Evolutionary conservation across 352 stramenopile species (phyloP).

Genomic region (Globisporangium viniferum): DNA sequence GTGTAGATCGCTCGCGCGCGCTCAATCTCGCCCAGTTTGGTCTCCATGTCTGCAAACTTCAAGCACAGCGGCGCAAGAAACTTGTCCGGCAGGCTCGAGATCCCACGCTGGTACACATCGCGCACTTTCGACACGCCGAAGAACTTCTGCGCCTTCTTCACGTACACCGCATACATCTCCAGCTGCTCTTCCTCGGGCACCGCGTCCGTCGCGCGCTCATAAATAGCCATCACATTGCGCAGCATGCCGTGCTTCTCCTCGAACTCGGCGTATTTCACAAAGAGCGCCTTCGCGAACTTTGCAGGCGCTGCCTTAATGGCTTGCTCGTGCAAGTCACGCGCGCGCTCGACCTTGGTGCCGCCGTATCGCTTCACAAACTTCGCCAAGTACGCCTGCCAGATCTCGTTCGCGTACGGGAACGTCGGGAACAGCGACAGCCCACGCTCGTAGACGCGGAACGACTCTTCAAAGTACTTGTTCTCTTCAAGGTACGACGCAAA

Average conservation of each 20-base stretch:
- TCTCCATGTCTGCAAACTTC: constrained; percentile 96
- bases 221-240: constrained; percentile 95
- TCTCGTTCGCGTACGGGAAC: constrained; percentile 94
- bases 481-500: constrained; percentile 96
- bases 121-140: constrained; percentile 95
- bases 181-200: constrained; percentile 89
- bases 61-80: constrained; percentile 92
- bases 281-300: constrained; percentile 87
- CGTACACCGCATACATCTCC: constrained; percentile 93
- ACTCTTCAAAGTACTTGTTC: constrained; percentile 97
- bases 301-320: constrained; percentile 76
- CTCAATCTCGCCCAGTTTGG: constrained; percentile 95
- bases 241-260: constrained; percentile 97
- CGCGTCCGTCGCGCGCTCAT: constrained; percentile 90
- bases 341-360: constrained; percentile 96
- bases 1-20: constrained; percentile 93
- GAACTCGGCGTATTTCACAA: constrained; percentile 90
- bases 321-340: constrained; percentile 96
- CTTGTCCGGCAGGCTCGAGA: constrained; percentile 92
- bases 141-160: constrained; percentile 94
- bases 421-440: constrained; percentile 72
- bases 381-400: constrained; percentile 96
- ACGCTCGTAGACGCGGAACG: constrained; percentile 93
- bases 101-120: constrained; percentile 96
- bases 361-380: constrained; percentile 95